These are phyloP conservation scores for Heterobasidion occidentale DNA, from an alignment of 1,284 basidiomycete genomes.

Conservation along the genomic window DNA sequence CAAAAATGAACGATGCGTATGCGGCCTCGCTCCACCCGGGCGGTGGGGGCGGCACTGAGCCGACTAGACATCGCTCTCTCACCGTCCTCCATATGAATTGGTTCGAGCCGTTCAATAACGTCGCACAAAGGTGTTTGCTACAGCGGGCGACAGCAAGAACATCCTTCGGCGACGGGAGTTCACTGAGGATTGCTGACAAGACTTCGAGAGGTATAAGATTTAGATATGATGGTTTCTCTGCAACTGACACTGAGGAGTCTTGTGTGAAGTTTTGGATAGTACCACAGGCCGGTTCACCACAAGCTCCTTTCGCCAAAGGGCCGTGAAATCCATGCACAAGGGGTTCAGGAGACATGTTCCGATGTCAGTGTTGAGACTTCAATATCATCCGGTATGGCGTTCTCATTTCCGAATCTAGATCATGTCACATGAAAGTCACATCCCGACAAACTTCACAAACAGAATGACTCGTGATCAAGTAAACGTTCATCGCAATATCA, in stretches of 20 bases:
- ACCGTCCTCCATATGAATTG: constrained; percentile 43
- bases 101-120: constrained; percentile 31
- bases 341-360: neutral
- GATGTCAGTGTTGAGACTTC: no score
- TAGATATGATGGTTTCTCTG: constrained; percentile 5
- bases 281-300: no score
- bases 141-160: constrained; percentile 40
- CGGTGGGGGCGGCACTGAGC: constrained; percentile 36
- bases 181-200: constrained; percentile 34
- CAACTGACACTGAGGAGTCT: neutral
- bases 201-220: constrained; percentile 34
- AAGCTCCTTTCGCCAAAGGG: neutral
- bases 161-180: constrained; percentile 29
- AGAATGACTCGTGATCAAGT: no score
- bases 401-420: no score
- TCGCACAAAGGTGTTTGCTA: constrained; percentile 37
- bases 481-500: no score
- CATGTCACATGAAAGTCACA: no score
- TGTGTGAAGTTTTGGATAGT: neutral
- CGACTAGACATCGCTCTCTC: constrained; percentile 25
- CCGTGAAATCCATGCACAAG: neutral
- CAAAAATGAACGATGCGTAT: constrained; percentile 57
- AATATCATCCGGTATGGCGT: no score
- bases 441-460: no score
- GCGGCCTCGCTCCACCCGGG: constrained; percentile 31